A percentile compares a stretch with the other conserved stretches of the same genome.
Evolutionary conservation across 2,329 filamentous ascomycete genomes (phyloP).

Genomic region (Mycosphaerella sp.): DNA sequence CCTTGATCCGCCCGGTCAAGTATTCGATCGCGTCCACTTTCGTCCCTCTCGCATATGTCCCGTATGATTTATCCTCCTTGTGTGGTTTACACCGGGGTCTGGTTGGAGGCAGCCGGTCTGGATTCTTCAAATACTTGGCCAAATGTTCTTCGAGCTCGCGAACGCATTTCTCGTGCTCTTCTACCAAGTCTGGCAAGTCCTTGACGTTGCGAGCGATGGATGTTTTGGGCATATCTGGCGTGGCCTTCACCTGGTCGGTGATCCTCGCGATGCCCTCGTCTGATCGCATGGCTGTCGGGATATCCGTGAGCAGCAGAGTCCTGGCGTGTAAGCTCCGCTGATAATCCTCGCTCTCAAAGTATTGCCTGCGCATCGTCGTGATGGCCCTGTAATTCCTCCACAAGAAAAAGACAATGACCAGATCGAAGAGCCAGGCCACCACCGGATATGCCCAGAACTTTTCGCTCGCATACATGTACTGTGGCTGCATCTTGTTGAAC

Average conservation of each 20-base stretch:
- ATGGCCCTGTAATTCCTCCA: slow-evolving; percentile 87
- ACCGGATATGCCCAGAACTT: slow-evolving; percentile 55
- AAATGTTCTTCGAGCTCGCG: slow-evolving; percentile 74
- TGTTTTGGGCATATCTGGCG: slow-evolving; percentile 69
- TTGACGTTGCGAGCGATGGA: slow-evolving; percentile 89
- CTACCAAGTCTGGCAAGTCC: slow-evolving; percentile 76
- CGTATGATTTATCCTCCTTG: slow-evolving; percentile 59
- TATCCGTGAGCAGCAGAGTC: slow-evolving; percentile 66
- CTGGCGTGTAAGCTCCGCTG: slow-evolving; percentile 76
- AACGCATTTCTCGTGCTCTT: slow-evolving; percentile 74
- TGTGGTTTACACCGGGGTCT: slow-evolving; percentile 74
- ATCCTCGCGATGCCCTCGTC: slow-evolving; percentile 85
- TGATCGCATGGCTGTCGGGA: slow-evolving; percentile 66
- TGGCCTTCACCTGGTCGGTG: slow-evolving; percentile 72
- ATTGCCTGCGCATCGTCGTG: slow-evolving; percentile 61
- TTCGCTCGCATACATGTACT: slow-evolving; percentile 40
- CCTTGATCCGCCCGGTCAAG: slow-evolving; percentile 73
- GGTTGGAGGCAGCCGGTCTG: slow-evolving; percentile 66
- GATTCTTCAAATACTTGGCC: slow-evolving; percentile 86
- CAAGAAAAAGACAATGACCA: slow-evolving; percentile 70
- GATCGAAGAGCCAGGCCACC: slow-evolving; percentile 59
- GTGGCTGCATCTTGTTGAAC: slow-evolving; percentile 53
- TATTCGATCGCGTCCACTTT: slow-evolving; percentile 95
- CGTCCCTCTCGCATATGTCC: slow-evolving; percentile 57
- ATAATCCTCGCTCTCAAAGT: slow-evolving; percentile 82